phyloP scores from a whole-genome alignment of 257 asterid genomes.

The Capsicum pubescens region DNA sequence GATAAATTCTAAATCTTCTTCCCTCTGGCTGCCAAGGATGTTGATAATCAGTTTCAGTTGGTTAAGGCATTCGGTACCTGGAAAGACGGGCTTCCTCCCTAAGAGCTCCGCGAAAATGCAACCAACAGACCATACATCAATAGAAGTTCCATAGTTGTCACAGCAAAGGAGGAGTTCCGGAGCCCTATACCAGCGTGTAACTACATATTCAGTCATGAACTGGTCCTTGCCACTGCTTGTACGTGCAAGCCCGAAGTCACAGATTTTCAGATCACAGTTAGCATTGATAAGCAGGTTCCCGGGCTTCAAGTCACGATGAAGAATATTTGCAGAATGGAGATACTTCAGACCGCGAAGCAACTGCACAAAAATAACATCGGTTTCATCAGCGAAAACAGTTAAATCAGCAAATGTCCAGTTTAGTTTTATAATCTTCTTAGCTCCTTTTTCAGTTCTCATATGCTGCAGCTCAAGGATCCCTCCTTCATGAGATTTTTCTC shows the following conservation, averaged over 20 bases:
- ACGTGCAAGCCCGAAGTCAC: constrained; percentile 73
- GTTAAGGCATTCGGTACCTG: constrained; percentile 67
- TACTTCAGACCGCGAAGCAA: constrained; percentile 66
- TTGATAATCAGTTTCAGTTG: constrained; percentile 62
- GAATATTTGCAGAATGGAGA: constrained; percentile 69
- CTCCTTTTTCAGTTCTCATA: neutral
- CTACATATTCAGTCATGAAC: constrained; percentile 72
- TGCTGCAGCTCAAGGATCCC: neutral
- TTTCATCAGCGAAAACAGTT: constrained; percentile 3
- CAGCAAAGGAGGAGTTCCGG: constrained; percentile 75
- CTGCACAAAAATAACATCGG: constrained; percentile 37
- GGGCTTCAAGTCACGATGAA: constrained; percentile 71
- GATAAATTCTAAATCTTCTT: constrained; percentile 56
- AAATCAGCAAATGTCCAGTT: neutral
- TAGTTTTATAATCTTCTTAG: neutral
- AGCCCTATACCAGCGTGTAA: constrained; percentile 71
- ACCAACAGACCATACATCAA: constrained; percentile 72
- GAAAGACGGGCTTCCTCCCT: constrained; percentile 67
- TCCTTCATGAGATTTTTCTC: neutral
- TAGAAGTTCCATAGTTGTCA: constrained; percentile 66
- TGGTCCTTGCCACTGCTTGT: constrained; percentile 57
- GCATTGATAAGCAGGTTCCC: constrained; percentile 69
- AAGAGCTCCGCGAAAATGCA: constrained; percentile 72
- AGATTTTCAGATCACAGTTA: constrained; percentile 62
- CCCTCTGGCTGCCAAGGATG: constrained; percentile 63